Conservation (phyloP, 805 yeast species). For the Saturnispora ahearnii region DNA sequence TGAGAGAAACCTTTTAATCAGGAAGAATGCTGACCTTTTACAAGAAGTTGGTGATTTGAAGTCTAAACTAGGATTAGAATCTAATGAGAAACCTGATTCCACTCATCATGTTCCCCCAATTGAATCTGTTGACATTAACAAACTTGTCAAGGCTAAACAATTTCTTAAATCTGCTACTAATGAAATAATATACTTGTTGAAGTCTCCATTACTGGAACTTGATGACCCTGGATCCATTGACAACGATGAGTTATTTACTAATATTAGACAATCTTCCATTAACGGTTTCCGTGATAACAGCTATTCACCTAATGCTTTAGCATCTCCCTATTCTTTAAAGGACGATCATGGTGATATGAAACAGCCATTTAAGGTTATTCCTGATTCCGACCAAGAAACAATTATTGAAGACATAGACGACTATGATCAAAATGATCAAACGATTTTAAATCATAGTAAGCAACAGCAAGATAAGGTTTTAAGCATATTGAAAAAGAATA, state of each 20-base stretch:
- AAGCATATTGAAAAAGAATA: background rate
- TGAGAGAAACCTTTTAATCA: conserved; percentile 38
- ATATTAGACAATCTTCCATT: conserved; percentile 1
- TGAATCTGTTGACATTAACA: conserved; percentile 21
- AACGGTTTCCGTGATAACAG: conserved; percentile 1
- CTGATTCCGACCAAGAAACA: conserved; percentile 17
- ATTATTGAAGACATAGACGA: conserved; percentile 14
- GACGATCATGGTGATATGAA: conserved; percentile 4
- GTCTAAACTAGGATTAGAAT: conserved; percentile 3
- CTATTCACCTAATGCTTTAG: conserved; percentile 5
- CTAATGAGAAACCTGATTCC: background rate
- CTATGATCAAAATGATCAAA: background rate
- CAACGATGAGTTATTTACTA: conserved; percentile 8
- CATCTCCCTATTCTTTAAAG: background rate
- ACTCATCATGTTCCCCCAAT: conserved; percentile 3
- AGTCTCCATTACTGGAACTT: conserved; percentile 28
- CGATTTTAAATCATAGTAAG: background rate
- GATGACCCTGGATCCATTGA: conserved; percentile 21
- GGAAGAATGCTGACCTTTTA: conserved; percentile 34
- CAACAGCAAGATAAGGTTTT: background rate
- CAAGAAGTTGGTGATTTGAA: conserved; percentile 33
- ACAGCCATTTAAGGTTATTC: conserved; percentile 1
- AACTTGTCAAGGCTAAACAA: conserved; percentile 26
- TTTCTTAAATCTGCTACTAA: conserved; percentile 29
- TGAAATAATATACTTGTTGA: conserved; percentile 29